Evolutionary conservation across 1,284 basidiomycete species (phyloP).

Genomic region (Tilletia walkeri): DNA sequence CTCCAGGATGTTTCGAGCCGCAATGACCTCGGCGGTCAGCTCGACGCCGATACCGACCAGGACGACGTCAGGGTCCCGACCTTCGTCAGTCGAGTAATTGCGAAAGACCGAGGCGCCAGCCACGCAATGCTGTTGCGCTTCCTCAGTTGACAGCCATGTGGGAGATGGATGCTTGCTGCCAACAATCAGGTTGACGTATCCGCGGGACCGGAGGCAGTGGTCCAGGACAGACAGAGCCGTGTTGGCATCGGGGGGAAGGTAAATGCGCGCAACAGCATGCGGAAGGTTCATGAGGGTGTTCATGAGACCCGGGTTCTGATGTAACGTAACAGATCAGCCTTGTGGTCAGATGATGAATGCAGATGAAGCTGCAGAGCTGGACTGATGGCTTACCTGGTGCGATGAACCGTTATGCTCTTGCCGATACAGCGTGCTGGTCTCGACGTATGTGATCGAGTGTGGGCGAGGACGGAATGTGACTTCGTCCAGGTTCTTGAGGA

Average conservation of each 20-base stretch:
- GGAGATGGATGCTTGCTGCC: slow-evolving; percentile 66
- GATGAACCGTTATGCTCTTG: slow-evolving; percentile 63
- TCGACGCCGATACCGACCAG: slow-evolving; percentile 60
- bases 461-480: slow-evolving; percentile 71
- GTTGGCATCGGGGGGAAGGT: slow-evolving; percentile 86
- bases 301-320: slow-evolving; percentile 75
- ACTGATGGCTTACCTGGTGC: slow-evolving; percentile 57
- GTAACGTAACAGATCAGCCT: too few relatives aligned
- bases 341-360: not conserved
- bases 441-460: slow-evolving; percentile 78
- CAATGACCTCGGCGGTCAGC: slow-evolving; percentile 59
- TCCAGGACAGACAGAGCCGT: slow-evolving; percentile 72
- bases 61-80: slow-evolving; percentile 61
- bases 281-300: slow-evolving; percentile 77
- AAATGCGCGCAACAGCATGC: slow-evolving; percentile 71
- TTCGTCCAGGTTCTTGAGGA: slow-evolving; percentile 70
- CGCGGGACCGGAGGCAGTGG: slow-evolving; percentile 77
- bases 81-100: slow-evolving; percentile 58
- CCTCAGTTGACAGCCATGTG: slow-evolving; percentile 55
- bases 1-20: slow-evolving; percentile 42
- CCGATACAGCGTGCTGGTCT: slow-evolving; percentile 77
- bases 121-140: slow-evolving; percentile 55
- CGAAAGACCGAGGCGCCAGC: slow-evolving; percentile 59
- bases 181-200: slow-evolving; percentile 81
- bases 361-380: too few relatives aligned